Base-by-base conservation (phyloP, 768 basidiomycete species). In the Leccinum incarnatum region DNA sequence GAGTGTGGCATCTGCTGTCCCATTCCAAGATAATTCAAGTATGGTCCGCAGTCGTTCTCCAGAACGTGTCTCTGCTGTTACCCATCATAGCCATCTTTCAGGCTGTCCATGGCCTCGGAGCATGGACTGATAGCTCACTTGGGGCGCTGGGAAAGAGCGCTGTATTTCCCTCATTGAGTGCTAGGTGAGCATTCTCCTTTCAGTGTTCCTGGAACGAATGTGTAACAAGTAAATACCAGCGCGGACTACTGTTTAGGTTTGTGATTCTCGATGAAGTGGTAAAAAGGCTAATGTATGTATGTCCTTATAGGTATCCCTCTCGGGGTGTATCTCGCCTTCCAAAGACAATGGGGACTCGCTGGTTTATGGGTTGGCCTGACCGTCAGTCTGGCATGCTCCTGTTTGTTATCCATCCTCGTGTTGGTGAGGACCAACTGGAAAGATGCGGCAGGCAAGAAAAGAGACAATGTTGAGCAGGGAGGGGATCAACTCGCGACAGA, bases 41-140 rank as follows among this genome's bases (percentile, higher is more conserved):
- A 30, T 15, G 36, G 7, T 53, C n/a, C 21, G 77, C 79, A 57
- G 78, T 83, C 50, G 45, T 61, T 8, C 61, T 86, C 2, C 54
- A 66, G 51, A 58, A 29, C 36, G 86, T 87, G n/a, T 79, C 85
- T 0, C 62, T 67, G 4, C 76, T 87, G 54, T 68, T 88, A 45
- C 84, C 87, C 2, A n/a, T 75, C 51, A 63, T 71, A 42, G 65
- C 67, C 45, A n/a, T 57, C n/a, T 71, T 67, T 58, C 69, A 69
- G 53, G 56, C 52, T 15, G 60, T 65, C 4, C 58, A 71, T 1
- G 67, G 65, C 2, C 46, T 70, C 14, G 67, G 69, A 1, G 57
- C 61, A 14, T 65, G 63, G 65, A 60, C 56, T 2, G 67, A 65
- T 25, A 51, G 56, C n/a, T 53, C 62, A 14, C 61, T 72, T 0